Base-by-base conservation (phyloP, 2,329 filamentous ascomycete genomes). In the Colletotrichum tofieldiae region DNA sequence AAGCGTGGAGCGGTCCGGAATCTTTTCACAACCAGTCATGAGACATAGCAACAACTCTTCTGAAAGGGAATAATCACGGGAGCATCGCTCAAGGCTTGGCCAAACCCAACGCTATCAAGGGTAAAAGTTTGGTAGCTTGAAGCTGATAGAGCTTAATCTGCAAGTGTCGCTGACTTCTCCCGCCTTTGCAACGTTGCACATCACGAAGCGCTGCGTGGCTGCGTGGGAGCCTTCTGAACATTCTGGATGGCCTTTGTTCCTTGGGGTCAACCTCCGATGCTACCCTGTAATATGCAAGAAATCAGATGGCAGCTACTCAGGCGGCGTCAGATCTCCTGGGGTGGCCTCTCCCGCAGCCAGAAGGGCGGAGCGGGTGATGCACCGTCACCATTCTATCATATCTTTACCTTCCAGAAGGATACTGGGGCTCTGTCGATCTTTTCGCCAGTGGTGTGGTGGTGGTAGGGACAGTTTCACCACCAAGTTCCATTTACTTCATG, bases 161-260 rank as follows among this genome's bases (percentile, higher is more conserved):
- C 5, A 3, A 16, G 18, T 8, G 14, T 23, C 32, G 14, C 43
- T 12, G 12, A 55, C 35, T 3, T 29, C 45, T 37, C n/a, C 7
- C 35, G 3, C 52, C 12, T 26, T 37, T 71, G 64, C 56, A 71
- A 71, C 68, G 68, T 71, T 71, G 68, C 64, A 71, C 49, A 37
- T 43, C 64, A 8, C 32, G 49, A 52, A 55, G 16, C 29, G 52
- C 32, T n/a, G 51, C 26, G 14, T 26, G 6, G 43, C 6, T 64
- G n/a, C 18, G 11, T 5, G 18, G 29, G 47, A 67, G 37, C 49
- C 68, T 62, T 41, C 67, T 67, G 64, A 55, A 67, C 68, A 35
- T 8, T 5, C 14, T 35, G 23, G 26, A 55, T 61, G 56, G 35
- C 23, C 26, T 49, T 18, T 6, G 26, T n/a, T 12, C n/a, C 43